phyloP scores from a whole-genome alignment of 257 asterid species.

The Nicotiana obtusifolia region DNA sequence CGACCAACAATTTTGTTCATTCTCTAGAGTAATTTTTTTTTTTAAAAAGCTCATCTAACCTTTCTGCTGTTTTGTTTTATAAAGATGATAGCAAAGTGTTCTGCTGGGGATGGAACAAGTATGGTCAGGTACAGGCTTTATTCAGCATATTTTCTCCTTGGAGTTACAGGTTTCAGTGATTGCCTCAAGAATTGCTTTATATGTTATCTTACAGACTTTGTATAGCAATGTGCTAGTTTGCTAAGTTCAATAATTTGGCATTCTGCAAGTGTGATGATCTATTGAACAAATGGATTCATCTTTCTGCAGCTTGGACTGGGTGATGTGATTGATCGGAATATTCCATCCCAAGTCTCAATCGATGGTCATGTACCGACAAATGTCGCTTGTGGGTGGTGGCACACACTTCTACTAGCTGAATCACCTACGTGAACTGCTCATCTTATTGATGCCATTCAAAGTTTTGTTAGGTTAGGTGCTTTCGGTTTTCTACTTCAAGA shows the following conservation, averaged over 20 bases:
- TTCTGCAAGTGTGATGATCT: not conserved
- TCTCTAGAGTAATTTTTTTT: not conserved
- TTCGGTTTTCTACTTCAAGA: not conserved
- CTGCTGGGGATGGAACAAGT: constrained; percentile 99
- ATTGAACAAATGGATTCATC: not conserved
- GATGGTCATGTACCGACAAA: constrained; percentile 53
- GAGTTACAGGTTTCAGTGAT: not conserved
- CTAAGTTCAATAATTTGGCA: not conserved
- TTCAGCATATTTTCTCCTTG: not conserved
- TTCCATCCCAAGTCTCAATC: constrained; percentile 51
- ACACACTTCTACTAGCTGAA: constrained; percentile 78
- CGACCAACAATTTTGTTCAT: not conserved
- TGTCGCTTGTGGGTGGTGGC: constrained; percentile 99
- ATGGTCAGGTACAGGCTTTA: constrained; percentile 75
- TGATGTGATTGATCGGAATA: constrained; percentile 80
- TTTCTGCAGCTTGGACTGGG: constrained; percentile 76
- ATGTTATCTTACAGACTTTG: not conserved
- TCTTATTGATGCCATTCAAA: constrained; percentile 17
- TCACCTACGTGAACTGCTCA: constrained; percentile 39
- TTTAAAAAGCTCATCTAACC: constrained; percentile 8
- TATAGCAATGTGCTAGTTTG: not conserved
- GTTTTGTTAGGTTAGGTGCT: constrained; percentile 64
- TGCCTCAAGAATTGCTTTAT: too few species aligned
- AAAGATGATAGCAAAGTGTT: constrained; percentile 73
- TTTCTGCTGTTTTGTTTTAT: constrained; percentile 10